Conservation (phyloP, 1,284 basidiomycete genomes). For the Fomes fomentarius region DNA sequence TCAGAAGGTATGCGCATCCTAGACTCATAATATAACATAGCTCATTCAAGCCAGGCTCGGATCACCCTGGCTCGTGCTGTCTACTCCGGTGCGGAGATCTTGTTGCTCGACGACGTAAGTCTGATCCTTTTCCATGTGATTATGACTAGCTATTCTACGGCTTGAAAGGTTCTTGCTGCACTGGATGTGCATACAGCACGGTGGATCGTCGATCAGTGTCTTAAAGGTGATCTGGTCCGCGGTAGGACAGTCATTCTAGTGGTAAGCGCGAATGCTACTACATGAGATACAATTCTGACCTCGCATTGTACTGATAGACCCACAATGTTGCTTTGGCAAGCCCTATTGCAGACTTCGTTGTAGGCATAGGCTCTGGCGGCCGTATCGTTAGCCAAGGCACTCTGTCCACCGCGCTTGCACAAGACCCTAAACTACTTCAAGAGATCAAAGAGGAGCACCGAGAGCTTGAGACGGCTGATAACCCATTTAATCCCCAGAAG, state of each 20-base stretch:
- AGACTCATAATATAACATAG: no score
- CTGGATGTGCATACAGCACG: constrained; percentile 70
- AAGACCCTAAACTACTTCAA: constrained; percentile 42
- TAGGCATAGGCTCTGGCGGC: constrained; percentile 59
- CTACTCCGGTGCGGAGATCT: constrained; percentile 62
- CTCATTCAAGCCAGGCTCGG: no score
- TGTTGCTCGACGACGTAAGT: constrained; percentile 66
- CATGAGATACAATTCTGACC: no score
- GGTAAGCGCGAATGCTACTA: constrained; percentile 47
- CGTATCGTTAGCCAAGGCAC: constrained; percentile 51
- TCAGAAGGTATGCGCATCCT: constrained; percentile 66
- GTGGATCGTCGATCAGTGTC: constrained; percentile 80
- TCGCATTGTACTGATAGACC: constrained; percentile 53
- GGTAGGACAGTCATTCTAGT: constrained; percentile 76
- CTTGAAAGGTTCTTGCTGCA: constrained; percentile 48
- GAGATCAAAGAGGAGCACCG: constrained; percentile 46
- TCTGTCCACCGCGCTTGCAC: constrained; percentile 45
- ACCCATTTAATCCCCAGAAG: constrained; percentile 41
- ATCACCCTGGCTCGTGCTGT: constrained; percentile 77
- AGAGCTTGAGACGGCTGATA: constrained; percentile 42
- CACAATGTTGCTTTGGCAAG: constrained; percentile 74
- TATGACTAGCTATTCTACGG: background rate
- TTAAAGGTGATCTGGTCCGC: constrained; percentile 68
- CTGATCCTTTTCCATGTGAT: no score
- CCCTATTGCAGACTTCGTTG: constrained; percentile 65